Evolutionary conservation across 2,329 filamentous ascomycete genomes (phyloP).

Genomic region (Ascochyta lentis): DNA sequence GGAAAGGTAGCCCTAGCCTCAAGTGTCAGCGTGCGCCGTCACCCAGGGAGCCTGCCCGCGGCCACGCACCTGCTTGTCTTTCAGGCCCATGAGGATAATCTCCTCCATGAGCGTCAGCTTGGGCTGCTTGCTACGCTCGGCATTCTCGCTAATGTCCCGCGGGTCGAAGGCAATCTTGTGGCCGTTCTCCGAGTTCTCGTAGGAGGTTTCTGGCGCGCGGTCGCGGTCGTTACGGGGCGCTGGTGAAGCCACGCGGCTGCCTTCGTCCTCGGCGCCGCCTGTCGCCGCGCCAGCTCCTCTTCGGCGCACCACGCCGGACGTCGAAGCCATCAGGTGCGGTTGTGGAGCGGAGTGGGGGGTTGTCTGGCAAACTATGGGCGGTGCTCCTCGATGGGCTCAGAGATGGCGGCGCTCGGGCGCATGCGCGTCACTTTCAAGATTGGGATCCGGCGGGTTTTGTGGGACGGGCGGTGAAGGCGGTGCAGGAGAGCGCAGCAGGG

Average conservation of each 20-base stretch:
- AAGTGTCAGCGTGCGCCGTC: constrained; percentile 26
- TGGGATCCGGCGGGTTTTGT: constrained; percentile 19
- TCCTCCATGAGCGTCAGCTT: constrained; percentile 99
- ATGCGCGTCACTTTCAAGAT: constrained; percentile 31
- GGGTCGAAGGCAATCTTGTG: constrained; percentile 99
- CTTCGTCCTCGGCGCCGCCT: constrained; percentile 63
- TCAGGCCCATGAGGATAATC: constrained; percentile 90
- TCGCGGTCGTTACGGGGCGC: constrained; percentile 67
- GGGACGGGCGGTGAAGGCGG: constrained; percentile 13
- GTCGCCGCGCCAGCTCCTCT: constrained; percentile 65
- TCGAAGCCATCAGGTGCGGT: constrained; percentile 65
- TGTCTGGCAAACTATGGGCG: constrained; percentile 41
- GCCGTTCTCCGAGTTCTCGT: constrained; percentile 89
- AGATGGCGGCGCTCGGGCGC: constrained; percentile 44
- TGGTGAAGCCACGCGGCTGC: constrained; percentile 71
- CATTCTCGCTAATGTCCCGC: constrained; percentile 94
- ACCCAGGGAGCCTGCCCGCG: constrained; percentile 10
- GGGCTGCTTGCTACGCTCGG: constrained; percentile 94
- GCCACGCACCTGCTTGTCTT: constrained; percentile 90
- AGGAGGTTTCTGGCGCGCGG: constrained; percentile 75
- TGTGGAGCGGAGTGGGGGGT: constrained; percentile 36
- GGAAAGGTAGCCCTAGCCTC: constrained; percentile 84
- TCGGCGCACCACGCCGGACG: constrained; percentile 74
- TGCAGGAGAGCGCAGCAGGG: constrained; percentile 15
- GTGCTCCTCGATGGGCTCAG: constrained; percentile 43